Evolutionary conservation across 2,329 filamentous ascomycete species (phyloP).

Genomic region (Fusarium solani-melongenae): DNA sequence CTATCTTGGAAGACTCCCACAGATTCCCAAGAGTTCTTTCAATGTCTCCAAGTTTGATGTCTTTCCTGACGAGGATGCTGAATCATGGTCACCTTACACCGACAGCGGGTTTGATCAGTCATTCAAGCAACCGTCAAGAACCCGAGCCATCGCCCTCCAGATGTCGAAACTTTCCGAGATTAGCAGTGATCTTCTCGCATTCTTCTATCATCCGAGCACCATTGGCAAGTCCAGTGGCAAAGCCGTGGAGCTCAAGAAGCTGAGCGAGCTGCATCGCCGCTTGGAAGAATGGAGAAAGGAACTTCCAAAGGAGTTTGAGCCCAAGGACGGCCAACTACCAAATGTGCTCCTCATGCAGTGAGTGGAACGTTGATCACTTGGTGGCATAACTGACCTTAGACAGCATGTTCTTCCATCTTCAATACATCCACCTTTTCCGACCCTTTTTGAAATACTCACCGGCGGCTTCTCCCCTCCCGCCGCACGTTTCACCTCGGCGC

Average conservation of each 20-base stretch:
- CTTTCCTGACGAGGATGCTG: slow-evolving; percentile 87
- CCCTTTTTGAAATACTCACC: slow-evolving; percentile 94
- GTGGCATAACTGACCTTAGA: slow-evolving; percentile 11
- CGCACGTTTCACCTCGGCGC: slow-evolving; percentile 89
- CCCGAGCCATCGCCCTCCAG: slow-evolving; percentile 83
- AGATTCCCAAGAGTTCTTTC: slow-evolving; percentile 81
- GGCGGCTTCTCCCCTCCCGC: slow-evolving; percentile 81
- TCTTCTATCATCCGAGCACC: slow-evolving; percentile 88
- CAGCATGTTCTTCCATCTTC: slow-evolving; percentile 97
- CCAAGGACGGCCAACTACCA: slow-evolving; percentile 88
- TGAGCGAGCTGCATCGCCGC: slow-evolving; percentile 90
- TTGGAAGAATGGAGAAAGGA: slow-evolving; percentile 90
- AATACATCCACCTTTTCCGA: slow-evolving; percentile 95
- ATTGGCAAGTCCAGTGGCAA: slow-evolving; percentile 76
- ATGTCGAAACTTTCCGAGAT: slow-evolving; percentile 90
- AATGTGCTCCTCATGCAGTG: slow-evolving; percentile 87
- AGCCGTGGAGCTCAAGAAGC: slow-evolving; percentile 86
- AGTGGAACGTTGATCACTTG: slow-evolving; percentile 53
- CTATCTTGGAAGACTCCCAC: slow-evolving; percentile 90
- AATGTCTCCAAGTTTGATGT: slow-evolving; percentile 92
- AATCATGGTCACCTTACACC: slow-evolving; percentile 88
- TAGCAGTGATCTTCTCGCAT: slow-evolving; percentile 86
- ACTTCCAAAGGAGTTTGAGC: slow-evolving; percentile 86
- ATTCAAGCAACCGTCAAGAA: slow-evolving; percentile 82
- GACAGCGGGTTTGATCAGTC: slow-evolving; percentile 82